Conservation (phyloP, 1,139 yeast genomes). For the Scheffersomyces cryptocercus region DNA sequence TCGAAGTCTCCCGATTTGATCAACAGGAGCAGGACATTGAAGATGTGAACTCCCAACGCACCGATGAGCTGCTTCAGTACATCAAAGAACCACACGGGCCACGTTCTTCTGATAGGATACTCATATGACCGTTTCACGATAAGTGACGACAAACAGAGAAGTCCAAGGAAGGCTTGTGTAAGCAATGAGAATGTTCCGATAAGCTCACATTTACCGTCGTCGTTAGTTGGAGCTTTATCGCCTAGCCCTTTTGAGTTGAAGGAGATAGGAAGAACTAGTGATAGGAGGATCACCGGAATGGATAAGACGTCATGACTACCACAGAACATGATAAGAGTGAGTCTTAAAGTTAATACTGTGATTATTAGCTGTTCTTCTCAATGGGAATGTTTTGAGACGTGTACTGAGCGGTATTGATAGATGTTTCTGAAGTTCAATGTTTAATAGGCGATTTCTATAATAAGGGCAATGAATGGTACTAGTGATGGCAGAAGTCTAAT, state of each 20-base stretch:
- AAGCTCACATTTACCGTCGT: constrained; percentile 52
- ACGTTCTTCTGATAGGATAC: constrained; percentile 75
- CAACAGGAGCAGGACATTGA: constrained; percentile 75
- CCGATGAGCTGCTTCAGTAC: constrained; percentile 89
- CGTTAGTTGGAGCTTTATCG: constrained; percentile 1
- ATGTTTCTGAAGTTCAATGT: too few relatives aligned
- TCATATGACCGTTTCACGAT: constrained; percentile 77
- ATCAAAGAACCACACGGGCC: constrained; percentile 88
- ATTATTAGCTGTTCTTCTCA: too few relatives aligned
- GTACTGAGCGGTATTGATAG: too few relatives aligned
- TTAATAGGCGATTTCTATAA: too few relatives aligned
- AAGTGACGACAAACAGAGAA: constrained; percentile 71
- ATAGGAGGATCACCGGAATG: constrained; percentile 9
- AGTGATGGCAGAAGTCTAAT: too few relatives aligned
- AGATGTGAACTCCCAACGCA: constrained; percentile 76
- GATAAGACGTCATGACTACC: background rate
- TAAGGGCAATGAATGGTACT: too few relatives aligned
- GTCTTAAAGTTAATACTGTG: too few relatives aligned
- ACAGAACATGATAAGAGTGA: too few relatives aligned
- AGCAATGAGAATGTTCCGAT: constrained; percentile 71
- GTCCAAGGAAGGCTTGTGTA: constrained; percentile 69
- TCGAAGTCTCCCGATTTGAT: constrained; percentile 33
- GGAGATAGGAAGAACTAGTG: constrained; percentile 9
- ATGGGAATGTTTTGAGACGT: too few relatives aligned
- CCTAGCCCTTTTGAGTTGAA: constrained; percentile 2